Conservation (phyloP, 495 filamentous ascomycete species). For the Trichocladium antarcticum region DNA sequence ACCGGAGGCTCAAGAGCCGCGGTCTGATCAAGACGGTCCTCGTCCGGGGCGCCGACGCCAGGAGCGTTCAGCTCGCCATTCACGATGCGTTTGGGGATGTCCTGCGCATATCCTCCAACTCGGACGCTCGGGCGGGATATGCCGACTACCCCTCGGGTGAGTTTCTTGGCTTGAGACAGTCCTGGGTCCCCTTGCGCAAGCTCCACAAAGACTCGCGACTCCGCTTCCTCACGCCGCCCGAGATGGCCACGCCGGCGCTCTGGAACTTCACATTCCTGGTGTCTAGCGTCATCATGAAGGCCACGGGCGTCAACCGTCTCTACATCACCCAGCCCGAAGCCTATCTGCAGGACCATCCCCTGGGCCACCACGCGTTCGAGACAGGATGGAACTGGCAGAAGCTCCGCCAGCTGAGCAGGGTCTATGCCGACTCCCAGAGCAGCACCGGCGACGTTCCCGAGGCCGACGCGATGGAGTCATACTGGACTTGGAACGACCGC, state of each 20-base stretch:
- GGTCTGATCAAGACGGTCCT: constrained; percentile 51
- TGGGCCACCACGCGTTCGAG: constrained; percentile 35
- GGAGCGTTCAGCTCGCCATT: constrained; percentile 50
- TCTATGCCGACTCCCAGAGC: constrained; percentile 36
- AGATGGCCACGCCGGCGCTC: constrained; percentile 53
- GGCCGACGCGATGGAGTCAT: constrained; percentile 48
- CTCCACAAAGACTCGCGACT: constrained; percentile 55
- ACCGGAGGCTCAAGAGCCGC: constrained; percentile 52
- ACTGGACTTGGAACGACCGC: constrained; percentile 39
- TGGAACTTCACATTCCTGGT: constrained; percentile 58
- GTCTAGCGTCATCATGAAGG: constrained; percentile 53
- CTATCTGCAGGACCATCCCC: constrained; percentile 49
- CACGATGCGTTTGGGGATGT: constrained; percentile 46
- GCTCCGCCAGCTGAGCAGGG: constrained; percentile 46
- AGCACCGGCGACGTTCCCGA: constrained; percentile 39
- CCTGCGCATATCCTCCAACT: constrained; percentile 26
- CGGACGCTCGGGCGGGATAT: constrained; percentile 12
- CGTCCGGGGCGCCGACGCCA: constrained; percentile 46
- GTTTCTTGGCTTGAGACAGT: constrained; percentile 41
- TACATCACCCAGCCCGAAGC: constrained; percentile 56
- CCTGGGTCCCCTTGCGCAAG: constrained; percentile 60
- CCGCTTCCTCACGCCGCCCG: constrained; percentile 50
- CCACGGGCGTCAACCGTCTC: constrained; percentile 45
- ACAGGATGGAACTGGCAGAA: constrained; percentile 51
- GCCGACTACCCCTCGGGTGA: constrained; percentile 26